Evolutionary conservation across 1,284 basidiomycete genomes (phyloP), one percentile per base, ranked within the genome.

Genomic region (Sutorius eximius): DNA sequence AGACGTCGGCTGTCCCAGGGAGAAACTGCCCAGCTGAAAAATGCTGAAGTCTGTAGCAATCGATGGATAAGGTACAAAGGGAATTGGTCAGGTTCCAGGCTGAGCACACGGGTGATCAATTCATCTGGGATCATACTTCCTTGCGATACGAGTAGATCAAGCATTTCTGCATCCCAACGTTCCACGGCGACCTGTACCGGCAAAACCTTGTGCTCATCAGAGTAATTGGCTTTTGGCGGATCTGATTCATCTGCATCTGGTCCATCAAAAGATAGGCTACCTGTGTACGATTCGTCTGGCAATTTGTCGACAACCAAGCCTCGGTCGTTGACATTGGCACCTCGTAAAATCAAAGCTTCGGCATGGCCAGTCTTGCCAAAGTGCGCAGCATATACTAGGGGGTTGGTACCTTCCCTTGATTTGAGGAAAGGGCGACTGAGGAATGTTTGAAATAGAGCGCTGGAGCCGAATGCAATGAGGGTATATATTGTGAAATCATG

Each of bases 311-410:
- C 13, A 22, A 20, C n/a, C 1, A 32, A 12, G 16, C 49, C 55
- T 2, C 3, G n/a, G 3, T 33, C n/a, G 2, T 58, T 33, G 11
- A 59, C 15, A 22, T 33, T 2, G 10, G 34, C 29, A 9, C 50
- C 55, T 8, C 32, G 42, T 3, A 9, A 36, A 16, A 59, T 49
- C 27, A 59, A 6, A 3, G 30, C 22, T 38, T 27, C 6, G 24
- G 24, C 24, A 27, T 27, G 47, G 0, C 16, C 44, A 0, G 18
- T 49, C 20, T 44, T 58, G 5, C 38, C 49, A 9, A 61, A 32
- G 9, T 43, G 30, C 0, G 40, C 40, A 7, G 59, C 59, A 24
- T 59, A 59, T 24, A 61, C 24, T 5, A 59, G 56, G 0, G 58
- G 58, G 9, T 48, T 59, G 3, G 32, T 55, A 2, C 47, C 32